Evolutionary conservation across 139 green algal species (phyloP).

Genomic region (Tetradesmus lagerheimii): DNA sequence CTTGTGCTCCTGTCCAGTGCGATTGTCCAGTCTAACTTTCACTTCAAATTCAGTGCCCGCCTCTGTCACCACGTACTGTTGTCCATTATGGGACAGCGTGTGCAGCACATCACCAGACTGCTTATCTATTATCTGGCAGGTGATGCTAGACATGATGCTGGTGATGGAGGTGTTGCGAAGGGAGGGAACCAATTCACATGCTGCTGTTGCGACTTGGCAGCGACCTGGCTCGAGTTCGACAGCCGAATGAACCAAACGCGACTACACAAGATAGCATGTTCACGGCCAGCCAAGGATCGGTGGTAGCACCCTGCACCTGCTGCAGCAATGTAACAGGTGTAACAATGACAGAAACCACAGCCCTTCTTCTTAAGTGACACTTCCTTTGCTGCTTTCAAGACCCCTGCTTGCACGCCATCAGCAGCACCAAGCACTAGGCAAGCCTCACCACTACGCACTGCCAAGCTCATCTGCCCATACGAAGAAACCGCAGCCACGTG

Average conservation of each 20-base stretch:
- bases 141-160: neutral
- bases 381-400: too few relatives aligned
- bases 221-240: neutral
- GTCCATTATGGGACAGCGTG: neutral
- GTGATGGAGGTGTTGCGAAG: neutral
- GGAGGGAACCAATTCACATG: neutral
- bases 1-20: neutral
- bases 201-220: neutral
- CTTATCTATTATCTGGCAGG: neutral
- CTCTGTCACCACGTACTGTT: neutral
- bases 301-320: neutral
- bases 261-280: too few relatives aligned
- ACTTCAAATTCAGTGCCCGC: conserved; percentile 8
- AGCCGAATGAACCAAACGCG: too few relatives aligned
- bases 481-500: conserved; percentile 46
- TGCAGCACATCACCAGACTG: neutral
- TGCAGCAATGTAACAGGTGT: neutral
- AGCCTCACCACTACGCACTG: neutral
- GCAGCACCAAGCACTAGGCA: neutral
- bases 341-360: neutral
- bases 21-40: neutral
- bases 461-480: conserved; percentile 41
- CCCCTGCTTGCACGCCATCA: too few relatives aligned
- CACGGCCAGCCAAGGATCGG: too few relatives aligned
- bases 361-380: too few relatives aligned